Percentiles rank a stretch among this genome's conserved stretches.
phyloP scores from a whole-genome alignment of 2,329 filamentous ascomycete genomes.

The Colletotrichum coccodes region DNA sequence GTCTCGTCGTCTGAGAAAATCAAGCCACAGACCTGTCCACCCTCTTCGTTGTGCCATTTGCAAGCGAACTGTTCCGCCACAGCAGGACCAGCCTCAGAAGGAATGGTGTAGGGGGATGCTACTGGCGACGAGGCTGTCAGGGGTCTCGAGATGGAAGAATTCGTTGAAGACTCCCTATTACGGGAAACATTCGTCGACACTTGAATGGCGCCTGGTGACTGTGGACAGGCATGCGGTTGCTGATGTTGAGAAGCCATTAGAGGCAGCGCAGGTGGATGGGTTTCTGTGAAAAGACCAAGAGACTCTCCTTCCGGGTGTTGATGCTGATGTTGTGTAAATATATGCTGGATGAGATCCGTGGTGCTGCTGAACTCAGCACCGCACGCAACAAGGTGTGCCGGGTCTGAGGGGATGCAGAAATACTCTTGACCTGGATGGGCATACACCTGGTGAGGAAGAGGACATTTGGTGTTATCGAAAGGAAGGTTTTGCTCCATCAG shows the following conservation, averaged over 20 bases:
- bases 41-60: slow-evolving; percentile 41
- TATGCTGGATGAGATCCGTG: slow-evolving; percentile 6
- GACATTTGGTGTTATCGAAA: slow-evolving; percentile 32
- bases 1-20: slow-evolving; percentile 56
- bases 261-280: background rate
- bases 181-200: background rate
- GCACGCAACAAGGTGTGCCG: background rate
- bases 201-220: background rate
- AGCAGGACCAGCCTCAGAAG: background rate
- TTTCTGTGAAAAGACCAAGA: background rate
- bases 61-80: slow-evolving; percentile 41
- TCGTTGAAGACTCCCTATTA: background rate
- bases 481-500: slow-evolving; percentile 31
- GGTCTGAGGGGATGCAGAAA: background rate
- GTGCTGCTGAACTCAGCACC: background rate
- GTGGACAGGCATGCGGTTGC: background rate
- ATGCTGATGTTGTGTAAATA: slow-evolving; percentile 5
- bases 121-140: slow-evolving; percentile 1
- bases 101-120: background rate
- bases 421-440: slow-evolving; percentile 22
- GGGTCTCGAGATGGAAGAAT: background rate
- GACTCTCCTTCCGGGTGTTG: background rate
- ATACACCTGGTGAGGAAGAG: slow-evolving; percentile 33
- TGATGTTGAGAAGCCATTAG: slow-evolving; percentile 2
- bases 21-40: slow-evolving; percentile 42